Conservation (phyloP, 345 rosid species). For the Melaleuca alternifolia region DNA sequence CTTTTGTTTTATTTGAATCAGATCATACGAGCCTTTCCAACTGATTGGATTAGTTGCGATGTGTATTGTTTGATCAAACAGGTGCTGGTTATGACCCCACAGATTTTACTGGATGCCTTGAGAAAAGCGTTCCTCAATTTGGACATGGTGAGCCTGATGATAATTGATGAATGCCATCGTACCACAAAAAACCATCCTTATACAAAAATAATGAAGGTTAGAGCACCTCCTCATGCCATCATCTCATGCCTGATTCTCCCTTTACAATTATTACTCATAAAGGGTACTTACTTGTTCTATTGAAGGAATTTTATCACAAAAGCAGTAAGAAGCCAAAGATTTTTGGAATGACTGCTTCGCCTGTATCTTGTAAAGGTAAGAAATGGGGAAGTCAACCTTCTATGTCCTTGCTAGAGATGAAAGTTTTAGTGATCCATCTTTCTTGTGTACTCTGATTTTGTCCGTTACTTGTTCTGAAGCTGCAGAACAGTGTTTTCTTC, state of each 20-base stretch:
- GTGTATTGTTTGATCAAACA: slow-evolving; percentile 9
- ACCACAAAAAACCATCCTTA: slow-evolving; percentile 80
- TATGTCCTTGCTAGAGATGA: neutral
- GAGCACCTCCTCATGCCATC: neutral
- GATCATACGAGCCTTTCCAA: neutral
- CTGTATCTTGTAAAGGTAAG: slow-evolving; percentile 57
- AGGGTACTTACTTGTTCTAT: neutral
- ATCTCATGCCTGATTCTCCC: neutral
- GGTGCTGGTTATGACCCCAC: slow-evolving; percentile 96
- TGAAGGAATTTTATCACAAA: slow-evolving; percentile 72
- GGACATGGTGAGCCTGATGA: slow-evolving; percentile 45
- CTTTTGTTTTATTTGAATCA: neutral
- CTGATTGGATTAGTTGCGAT: neutral
- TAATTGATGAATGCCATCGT: slow-evolving; percentile 85
- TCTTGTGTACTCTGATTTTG: neutral
- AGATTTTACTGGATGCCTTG: slow-evolving; percentile 67
- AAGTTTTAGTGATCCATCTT: neutral
- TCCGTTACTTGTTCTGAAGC: neutral
- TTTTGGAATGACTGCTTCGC: slow-evolving; percentile 78
- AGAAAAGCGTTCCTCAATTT: slow-evolving; percentile 54
- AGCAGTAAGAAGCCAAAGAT: slow-evolving; percentile 57
- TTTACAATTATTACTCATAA: neutral
- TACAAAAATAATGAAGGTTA: slow-evolving; percentile 72
- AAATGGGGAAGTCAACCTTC: neutral
- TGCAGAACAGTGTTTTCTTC: neutral